A percentile compares a stretch with the other conserved stretches of the same genome.
These are phyloP conservation scores for Coemansia sp. DNA, from an alignment of 192 early-diverging fungal species.

Conservation along the genomic window DNA sequence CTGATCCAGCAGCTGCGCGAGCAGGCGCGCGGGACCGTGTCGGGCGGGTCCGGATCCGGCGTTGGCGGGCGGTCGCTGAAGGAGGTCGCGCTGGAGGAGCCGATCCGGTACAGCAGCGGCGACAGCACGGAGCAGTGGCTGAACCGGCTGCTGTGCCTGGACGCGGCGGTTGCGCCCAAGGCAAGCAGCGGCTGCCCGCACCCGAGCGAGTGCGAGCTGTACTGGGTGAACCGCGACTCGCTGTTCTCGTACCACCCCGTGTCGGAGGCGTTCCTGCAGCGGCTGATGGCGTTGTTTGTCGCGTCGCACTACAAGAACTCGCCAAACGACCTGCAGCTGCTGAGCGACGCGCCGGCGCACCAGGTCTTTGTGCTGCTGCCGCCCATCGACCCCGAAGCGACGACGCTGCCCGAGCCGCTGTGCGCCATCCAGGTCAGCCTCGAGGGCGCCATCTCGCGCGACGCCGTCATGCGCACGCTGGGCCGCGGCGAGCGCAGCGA, in stretches of 20 bases:
- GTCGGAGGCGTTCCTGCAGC: slow-evolving; percentile 93
- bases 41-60: slow-evolving; percentile 33
- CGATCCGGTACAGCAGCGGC: slow-evolving; percentile 86
- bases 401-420: slow-evolving; percentile 87
- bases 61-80: slow-evolving; percentile 71
- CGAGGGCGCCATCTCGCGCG: slow-evolving; percentile 93
- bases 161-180: slow-evolving; percentile 71
- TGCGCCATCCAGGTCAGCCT: slow-evolving; percentile 86
- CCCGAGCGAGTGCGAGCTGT: slow-evolving; percentile 92
- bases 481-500: slow-evolving; percentile 80
- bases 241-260: slow-evolving; percentile 98
- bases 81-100: slow-evolving; percentile 91
- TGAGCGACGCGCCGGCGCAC: slow-evolving; percentile 98
- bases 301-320: slow-evolving; percentile 99
- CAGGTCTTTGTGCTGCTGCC: slow-evolving; percentile 96
- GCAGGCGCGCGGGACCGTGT: slow-evolving; percentile 73
- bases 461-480: slow-evolving; percentile 78
- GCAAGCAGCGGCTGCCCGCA: slow-evolving; percentile 85
- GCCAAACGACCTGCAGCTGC: slow-evolving; percentile 95
- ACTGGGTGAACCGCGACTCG: slow-evolving; percentile 96
- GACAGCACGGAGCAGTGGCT: slow-evolving; percentile 96
- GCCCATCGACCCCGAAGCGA: slow-evolving; percentile 68
- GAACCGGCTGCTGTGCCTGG: slow-evolving; percentile 91
- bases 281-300: slow-evolving; percentile 96
- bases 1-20: slow-evolving; percentile 94